phyloP scores from a whole-genome alignment of 176 grass and related monocot species.

The Panicum miliaceum region DNA sequence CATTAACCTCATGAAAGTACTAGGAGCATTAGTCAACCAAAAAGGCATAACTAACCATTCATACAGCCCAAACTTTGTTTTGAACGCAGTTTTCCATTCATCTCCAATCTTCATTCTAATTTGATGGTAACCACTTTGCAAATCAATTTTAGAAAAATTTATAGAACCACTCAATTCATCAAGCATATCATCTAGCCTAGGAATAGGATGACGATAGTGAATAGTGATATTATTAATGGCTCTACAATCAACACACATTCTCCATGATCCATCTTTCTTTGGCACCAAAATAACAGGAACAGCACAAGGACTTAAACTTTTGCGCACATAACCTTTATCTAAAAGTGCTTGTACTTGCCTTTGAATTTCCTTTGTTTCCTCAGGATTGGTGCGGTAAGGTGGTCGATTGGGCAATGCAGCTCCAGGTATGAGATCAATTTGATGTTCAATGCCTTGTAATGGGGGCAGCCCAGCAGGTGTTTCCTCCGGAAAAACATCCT shows the following conservation, averaged over 20 bases:
- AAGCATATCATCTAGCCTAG: neutral
- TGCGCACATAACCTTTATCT: neutral
- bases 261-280: neutral
- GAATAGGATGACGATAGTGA: neutral
- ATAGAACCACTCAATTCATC: neutral
- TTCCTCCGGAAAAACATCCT: neutral
- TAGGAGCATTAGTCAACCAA: neutral
- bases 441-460: neutral
- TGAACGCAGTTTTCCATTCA: neutral
- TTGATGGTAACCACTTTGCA: neutral
- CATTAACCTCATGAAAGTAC: neutral
- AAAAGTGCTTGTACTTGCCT: neutral
- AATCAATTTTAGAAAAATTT: too few species aligned
- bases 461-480: slow-evolving; percentile 6
- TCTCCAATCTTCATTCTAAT: neutral
- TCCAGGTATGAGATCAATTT: neutral
- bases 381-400: too few species aligned
- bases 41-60: neutral
- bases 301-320: neutral
- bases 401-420: too few species aligned
- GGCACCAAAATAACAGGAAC: neutral
- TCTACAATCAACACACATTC: neutral
- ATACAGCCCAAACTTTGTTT: neutral
- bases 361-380: too few species aligned
- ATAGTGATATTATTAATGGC: neutral